phyloP scores from a whole-genome alignment of 441 rosid species.

The Croton laevigatus region DNA sequence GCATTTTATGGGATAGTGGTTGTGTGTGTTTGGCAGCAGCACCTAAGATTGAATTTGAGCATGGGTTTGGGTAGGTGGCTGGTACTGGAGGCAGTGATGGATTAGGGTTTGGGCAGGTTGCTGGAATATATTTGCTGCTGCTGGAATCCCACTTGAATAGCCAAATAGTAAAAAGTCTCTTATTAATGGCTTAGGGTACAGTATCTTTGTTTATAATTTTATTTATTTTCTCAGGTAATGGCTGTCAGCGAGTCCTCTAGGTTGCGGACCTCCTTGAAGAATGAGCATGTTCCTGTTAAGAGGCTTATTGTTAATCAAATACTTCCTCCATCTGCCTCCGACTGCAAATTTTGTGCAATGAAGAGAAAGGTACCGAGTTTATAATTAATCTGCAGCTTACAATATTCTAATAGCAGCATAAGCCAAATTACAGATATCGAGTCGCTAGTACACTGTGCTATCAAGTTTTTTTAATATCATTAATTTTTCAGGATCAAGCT shows the following conservation, averaged over 20 bases:
- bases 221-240: constrained; percentile 57
- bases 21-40: too few species aligned
- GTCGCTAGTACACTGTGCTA: not conserved
- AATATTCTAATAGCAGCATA: not conserved
- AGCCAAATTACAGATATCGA: not conserved
- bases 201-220: constrained; percentile 5
- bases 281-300: constrained; percentile 80
- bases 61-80: too few species aligned
- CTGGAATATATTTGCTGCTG: not conserved
- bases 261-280: constrained; percentile 65
- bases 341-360: constrained; percentile 91
- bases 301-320: constrained; percentile 84
- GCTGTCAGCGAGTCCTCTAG: constrained; percentile 90
- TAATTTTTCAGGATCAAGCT: constrained; percentile 70
- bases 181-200: not conserved
- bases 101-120: too few species aligned
- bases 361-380: constrained; percentile 64
- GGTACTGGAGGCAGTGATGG: too few species aligned
- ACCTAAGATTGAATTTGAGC: too few species aligned
- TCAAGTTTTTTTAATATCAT: not conserved
- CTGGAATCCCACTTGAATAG: not conserved
- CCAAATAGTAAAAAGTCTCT: not conserved
- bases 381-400: not conserved
- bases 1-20: too few species aligned
- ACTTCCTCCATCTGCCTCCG: constrained; percentile 72